phyloP scores from a whole-genome alignment of 495 filamentous ascomycete genomes.

The Articulospora tetracladia region DNA sequence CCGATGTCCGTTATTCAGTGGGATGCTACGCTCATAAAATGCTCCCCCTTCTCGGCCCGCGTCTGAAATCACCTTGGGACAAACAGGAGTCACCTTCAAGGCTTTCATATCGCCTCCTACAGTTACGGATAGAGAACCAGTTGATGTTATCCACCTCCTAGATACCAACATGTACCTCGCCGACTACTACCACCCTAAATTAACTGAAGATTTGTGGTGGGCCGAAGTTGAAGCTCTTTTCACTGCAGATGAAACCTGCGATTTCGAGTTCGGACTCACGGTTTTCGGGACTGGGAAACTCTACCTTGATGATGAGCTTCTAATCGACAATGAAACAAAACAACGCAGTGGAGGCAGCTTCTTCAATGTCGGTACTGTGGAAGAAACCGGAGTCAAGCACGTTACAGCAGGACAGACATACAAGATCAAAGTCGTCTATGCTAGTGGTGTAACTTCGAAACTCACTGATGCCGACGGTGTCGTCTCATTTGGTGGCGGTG shows the following conservation, averaged over 20 bases:
- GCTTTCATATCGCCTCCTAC: conserved; percentile 52
- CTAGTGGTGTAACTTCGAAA: conserved; percentile 59
- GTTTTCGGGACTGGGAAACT: conserved; percentile 63
- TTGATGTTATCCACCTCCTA: conserved; percentile 49
- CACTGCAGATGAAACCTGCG: conserved; percentile 45
- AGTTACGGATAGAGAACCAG: conserved; percentile 35
- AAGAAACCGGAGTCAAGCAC: conserved; percentile 50
- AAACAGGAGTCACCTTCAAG: conserved; percentile 52
- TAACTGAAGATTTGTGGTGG: conserved; percentile 52
- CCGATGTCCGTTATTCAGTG: conserved; percentile 39
- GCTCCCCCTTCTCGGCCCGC: conserved; percentile 47
- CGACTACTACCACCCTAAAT: conserved; percentile 57
- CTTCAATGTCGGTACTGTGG: conserved; percentile 55
- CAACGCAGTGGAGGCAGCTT: conserved; percentile 56
- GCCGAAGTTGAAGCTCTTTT: conserved; percentile 56
- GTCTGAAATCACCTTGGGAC: conserved; percentile 41
- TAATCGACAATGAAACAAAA: conserved; percentile 62
- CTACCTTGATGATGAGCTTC: conserved; percentile 58
- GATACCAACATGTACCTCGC: conserved; percentile 52
- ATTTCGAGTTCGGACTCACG: conserved; percentile 54
- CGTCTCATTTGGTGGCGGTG: conserved; percentile 56
- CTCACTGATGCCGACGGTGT: conserved; percentile 40
- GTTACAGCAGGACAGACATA: conserved; percentile 56
- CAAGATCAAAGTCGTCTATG: conserved; percentile 57
- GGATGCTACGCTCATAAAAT: conserved; percentile 58